A percentile compares a stretch with the other conserved stretches of the same genome.
Evolutionary conservation across 2,329 filamentous ascomycete species (phyloP).

Genomic region (Aureobasidium sp.): DNA sequence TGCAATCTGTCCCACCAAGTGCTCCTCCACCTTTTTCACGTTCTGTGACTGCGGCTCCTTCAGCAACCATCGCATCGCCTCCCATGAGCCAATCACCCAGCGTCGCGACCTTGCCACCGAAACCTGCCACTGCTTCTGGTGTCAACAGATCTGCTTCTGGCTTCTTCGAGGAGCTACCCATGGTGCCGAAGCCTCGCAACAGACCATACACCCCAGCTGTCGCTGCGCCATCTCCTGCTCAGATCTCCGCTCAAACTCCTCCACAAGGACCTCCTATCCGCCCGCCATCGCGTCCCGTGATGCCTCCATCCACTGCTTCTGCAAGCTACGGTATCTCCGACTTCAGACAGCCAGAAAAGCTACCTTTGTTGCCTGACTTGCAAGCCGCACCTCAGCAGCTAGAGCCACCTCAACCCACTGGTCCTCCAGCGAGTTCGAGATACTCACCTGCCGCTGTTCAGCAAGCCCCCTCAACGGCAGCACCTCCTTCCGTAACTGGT

Average conservation of each 20-base stretch:
- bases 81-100: constrained; percentile 28
- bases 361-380: constrained; percentile 30
- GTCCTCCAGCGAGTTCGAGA: constrained; percentile 19
- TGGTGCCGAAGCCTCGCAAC: constrained; percentile 32
- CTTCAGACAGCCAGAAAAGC: constrained; percentile 33
- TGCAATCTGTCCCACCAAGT: constrained; percentile 28
- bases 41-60: constrained; percentile 21
- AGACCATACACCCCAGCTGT: constrained; percentile 19
- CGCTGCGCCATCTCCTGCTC: constrained; percentile 10
- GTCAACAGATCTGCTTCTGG: constrained; percentile 25
- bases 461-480: constrained; percentile 25
- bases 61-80: constrained; percentile 29
- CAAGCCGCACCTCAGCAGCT: constrained; percentile 25
- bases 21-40: constrained; percentile 12
- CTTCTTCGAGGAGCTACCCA: constrained; percentile 42
- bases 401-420: constrained; percentile 22
- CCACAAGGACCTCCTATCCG: constrained; percentile 13
- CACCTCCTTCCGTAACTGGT: constrained; percentile 18
- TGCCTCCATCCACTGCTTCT: constrained; percentile 17
- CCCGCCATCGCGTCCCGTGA: constrained; percentile 16
- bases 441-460: constrained; percentile 23
- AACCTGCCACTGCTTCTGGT: constrained; percentile 19
- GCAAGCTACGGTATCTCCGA: constrained; percentile 24
- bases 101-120: constrained; percentile 8
- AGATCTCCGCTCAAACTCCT: not conserved